Evolutionary conservation across 2,329 filamentous ascomycete species (phyloP), one percentile per base, ranked within the genome.

Genomic region (Aspergillus novofumigatus): DNA sequence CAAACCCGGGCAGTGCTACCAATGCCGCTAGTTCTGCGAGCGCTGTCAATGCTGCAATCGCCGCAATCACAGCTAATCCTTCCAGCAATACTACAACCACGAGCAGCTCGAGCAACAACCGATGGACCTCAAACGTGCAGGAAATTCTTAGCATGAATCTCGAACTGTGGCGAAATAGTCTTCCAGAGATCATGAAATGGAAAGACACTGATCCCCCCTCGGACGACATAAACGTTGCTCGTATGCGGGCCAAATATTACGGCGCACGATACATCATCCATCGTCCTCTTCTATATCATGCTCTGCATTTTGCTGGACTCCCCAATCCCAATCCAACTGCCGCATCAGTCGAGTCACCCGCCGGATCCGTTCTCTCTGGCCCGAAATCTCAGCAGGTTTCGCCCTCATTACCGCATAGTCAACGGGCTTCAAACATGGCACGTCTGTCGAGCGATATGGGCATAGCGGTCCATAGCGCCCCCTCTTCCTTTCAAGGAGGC

Each of bases 231-330:
- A 85, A 97, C 17, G 81, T 85, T 11, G 93, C 93, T 32, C 85
- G 94, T 23, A 80, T 97, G 59, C 87, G 93, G 45, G 94, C 90
- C 14, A 97, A 99, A 72, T 97, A 94, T 73, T 97, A 93, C 80
- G 94, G 94, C 21, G 92, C 91, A 0, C 85, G 89, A 62, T 92
- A 95, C 60, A 92, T 97, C 69, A 92, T 93, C 26, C 89, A 94
- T 70, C 85, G 94, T 25, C 91, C 90, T 0, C 91, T 93, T 58
- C 73, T 88, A 21, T 83, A 84, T 63, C 80, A 84, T 55, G 83
- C 81, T 2, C 77, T 87, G 2, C 82, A 86, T 60, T 76, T 78
- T 53, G 75, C 78, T 14, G 65, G 69, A 61, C 69, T 73, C 52
- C 65, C 71, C 25, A 29, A 29, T 29, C 32, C 32, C 32, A 73